phyloP scores from a whole-genome alignment of 2,329 filamentous ascomycete species.

The Colletotrichum phormii region DNA sequence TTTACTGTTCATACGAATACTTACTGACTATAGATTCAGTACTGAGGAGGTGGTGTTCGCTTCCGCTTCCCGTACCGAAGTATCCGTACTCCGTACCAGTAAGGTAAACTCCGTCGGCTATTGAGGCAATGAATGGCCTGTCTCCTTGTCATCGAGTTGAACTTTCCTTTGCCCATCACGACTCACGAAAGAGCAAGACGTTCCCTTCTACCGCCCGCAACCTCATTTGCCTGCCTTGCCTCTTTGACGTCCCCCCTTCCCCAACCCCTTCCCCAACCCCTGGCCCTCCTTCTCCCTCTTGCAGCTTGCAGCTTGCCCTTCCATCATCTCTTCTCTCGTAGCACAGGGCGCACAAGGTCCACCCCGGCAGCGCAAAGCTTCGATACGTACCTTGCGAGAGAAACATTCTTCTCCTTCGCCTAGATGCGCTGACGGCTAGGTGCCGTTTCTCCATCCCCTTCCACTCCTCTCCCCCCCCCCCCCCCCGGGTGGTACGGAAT shows the following conservation, averaged over 20 bases:
- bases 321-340: slow-evolving; percentile 32
- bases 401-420: background rate
- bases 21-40: background rate
- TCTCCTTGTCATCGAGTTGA: slow-evolving; percentile 7
- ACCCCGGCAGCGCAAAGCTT: slow-evolving; percentile 5
- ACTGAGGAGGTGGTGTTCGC: background rate
- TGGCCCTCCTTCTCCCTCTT: background rate
- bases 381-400: slow-evolving; percentile 25
- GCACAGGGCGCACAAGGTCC: slow-evolving; percentile 22
- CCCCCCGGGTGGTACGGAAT: slow-evolving; percentile 15
- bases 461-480: background rate
- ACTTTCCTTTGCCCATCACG: background rate
- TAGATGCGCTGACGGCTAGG: slow-evolving; percentile 18
- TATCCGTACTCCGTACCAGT: background rate
- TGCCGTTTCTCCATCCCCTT: slow-evolving; percentile 5
- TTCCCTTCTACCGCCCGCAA: background rate
- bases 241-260: background rate
- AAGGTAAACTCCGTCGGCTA: slow-evolving; percentile 1
- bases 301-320: background rate
- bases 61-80: background rate
- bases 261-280: background rate
- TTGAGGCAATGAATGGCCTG: slow-evolving; percentile 5
- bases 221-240: slow-evolving; percentile 8
- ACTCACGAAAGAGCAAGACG: background rate
- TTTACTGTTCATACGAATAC: background rate